phyloP scores from a whole-genome alignment of 2,329 filamentous ascomycete species.

The Fusarium anguioides region DNA sequence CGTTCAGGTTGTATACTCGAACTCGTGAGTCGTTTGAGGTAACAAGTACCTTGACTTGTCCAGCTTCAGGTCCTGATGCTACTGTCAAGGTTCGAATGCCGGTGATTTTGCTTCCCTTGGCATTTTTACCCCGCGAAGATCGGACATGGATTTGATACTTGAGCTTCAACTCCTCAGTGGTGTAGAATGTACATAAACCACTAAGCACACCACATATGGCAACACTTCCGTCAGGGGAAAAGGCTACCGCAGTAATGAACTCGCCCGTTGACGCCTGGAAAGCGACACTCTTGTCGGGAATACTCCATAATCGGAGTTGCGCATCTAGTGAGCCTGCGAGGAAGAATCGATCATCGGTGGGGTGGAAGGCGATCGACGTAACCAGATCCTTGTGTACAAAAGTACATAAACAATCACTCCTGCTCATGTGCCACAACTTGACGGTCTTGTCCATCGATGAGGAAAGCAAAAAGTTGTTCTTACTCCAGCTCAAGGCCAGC shows the following conservation, averaged over 20 bases:
- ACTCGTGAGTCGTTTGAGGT: constrained; percentile 96
- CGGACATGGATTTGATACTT: constrained; percentile 92
- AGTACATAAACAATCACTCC: constrained; percentile 86
- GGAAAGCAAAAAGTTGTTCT: constrained; percentile 96
- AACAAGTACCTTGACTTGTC: constrained; percentile 84
- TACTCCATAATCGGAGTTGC: constrained; percentile 92
- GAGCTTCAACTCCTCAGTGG: constrained; percentile 88
- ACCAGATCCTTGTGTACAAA: constrained; percentile 97
- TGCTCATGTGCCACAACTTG: constrained; percentile 88
- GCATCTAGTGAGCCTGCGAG: constrained; percentile 91
- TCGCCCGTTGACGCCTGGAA: constrained; percentile 82
- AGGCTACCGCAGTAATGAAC: constrained; percentile 93
- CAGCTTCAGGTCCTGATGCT: constrained; percentile 59
- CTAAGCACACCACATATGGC: constrained; percentile 89
- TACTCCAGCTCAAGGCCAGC: constrained; percentile 95
- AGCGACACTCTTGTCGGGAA: constrained; percentile 93
- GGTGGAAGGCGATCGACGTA: constrained; percentile 94
- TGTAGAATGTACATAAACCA: constrained; percentile 89
- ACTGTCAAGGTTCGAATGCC: constrained; percentile 82
- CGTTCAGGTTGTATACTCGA: constrained; percentile 86
- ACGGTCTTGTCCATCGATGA: constrained; percentile 99
- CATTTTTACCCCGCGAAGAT: constrained; percentile 90
- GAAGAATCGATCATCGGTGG: constrained; percentile 95
- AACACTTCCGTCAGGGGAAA: constrained; percentile 90
- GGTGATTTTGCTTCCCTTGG: constrained; percentile 97